These are phyloP conservation scores for Fraxinus albicans DNA, from an alignment of 305 asterid species.

Conservation along the genomic window DNA sequence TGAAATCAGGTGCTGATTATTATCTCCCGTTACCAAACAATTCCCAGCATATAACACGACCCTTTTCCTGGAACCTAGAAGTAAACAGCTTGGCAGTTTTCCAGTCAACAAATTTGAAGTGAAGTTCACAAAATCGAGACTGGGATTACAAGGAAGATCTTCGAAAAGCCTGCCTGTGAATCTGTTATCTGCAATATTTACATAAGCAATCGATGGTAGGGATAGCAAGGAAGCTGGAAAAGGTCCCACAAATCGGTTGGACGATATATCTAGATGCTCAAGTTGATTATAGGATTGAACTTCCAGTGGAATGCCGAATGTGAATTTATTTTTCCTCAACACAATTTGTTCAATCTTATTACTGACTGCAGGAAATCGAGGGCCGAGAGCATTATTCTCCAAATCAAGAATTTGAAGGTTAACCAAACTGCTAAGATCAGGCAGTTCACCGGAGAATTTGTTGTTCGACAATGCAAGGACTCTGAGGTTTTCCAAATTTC, in stretches of 20 bases:
- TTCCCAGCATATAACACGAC: conserved; percentile 49
- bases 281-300: conserved; percentile 62
- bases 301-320: conserved; percentile 57
- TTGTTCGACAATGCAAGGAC: conserved; percentile 64
- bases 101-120: conserved; percentile 79
- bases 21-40: conserved; percentile 53
- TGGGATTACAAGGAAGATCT: conserved; percentile 49
- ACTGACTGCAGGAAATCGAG: conserved; percentile 61
- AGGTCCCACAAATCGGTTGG: conserved; percentile 79
- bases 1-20: conserved; percentile 55
- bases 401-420: conserved; percentile 75
- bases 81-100: conserved; percentile 61
- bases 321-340: conserved; percentile 60
- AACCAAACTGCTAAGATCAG: conserved; percentile 61
- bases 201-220: conserved; percentile 54
- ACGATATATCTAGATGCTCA: conserved; percentile 57
- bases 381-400: conserved; percentile 62
- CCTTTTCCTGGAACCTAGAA: conserved; percentile 27
- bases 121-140: conserved; percentile 63
- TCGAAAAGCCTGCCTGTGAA: conserved; percentile 77
- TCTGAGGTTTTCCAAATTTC: conserved; percentile 53
- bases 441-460: conserved; percentile 70
- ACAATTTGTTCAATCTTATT: conserved; percentile 50
- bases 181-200: conserved; percentile 63
- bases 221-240: conserved; percentile 68